Evolutionary conservation across 768 basidiomycete species (phyloP), one percentile per base, ranked within the genome.

Genomic region (Trametopsis cervina): DNA sequence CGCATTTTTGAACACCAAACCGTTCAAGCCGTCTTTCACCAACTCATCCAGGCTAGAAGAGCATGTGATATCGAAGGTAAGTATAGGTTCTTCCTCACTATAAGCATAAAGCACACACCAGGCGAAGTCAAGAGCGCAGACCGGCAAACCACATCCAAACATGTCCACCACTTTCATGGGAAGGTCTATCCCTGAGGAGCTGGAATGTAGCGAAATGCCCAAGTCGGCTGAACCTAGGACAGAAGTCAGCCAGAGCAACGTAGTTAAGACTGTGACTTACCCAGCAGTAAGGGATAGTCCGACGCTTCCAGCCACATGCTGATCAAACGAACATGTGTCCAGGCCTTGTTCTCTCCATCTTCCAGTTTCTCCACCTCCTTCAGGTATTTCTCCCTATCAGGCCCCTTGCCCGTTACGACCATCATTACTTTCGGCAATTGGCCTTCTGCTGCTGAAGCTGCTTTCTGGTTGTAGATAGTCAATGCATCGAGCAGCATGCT

Each of bases 101-200:
- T 53, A 25, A 43, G 39, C 17, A 29, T n/a, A 15, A 24, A 24
- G 23, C 11, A 56, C 78, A n/a, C 52, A 94, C 93, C 90, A 95
- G 36, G 73, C 68, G 60, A 95, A 99, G 42, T 83, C 74, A 2
- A 92, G 73, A 0, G 96, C 94, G 52, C 94, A 87, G 6, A 97
- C 96, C 0, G 95, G 95, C 47, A 98, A 71, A 4, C 85, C 85
- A 57, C 94, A 97, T 3, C 96, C 96, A 68, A 98, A 97, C 95
- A 98, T 97, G 64, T 99, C 96, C 5, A 99, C 92, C 4, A 99
- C 82, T 65, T 99, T 99, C 96, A 99, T 99, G 2, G 96, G 96
- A 46, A 99, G 70, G 66, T 99, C 96, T 48, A 93, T 68, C 1
- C 78, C 86, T 2, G 90, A 94, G 0, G 90, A 91, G 63, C 90